phyloP scores from a whole-genome alignment of 106 monocot genomes.

The Allium fistulosum region DNA sequence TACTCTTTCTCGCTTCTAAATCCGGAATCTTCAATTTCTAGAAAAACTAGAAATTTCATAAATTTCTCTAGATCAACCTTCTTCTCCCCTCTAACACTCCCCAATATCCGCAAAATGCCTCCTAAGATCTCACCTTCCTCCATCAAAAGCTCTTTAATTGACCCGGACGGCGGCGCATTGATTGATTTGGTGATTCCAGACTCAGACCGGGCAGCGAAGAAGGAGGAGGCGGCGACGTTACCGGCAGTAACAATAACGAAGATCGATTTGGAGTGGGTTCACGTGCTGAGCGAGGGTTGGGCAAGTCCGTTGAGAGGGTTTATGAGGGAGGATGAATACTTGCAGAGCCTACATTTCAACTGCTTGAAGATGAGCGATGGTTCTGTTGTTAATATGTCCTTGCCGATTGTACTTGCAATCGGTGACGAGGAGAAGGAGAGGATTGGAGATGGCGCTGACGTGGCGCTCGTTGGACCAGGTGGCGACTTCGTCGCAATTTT shows the following conservation, averaged over 20 bases:
- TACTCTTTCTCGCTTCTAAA: neutral
- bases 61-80: neutral
- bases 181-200: slow-evolving; percentile 58
- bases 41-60: neutral
- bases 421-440: slow-evolving; percentile 47
- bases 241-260: slow-evolving; percentile 37
- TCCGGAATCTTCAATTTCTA: neutral
- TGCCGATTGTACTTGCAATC: slow-evolving; percentile 90
- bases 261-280: slow-evolving; percentile 86
- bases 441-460: slow-evolving; percentile 37
- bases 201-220: slow-evolving; percentile 25
- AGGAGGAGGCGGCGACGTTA: slow-evolving; percentile 44
- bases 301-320: slow-evolving; percentile 94
- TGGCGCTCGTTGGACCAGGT: slow-evolving; percentile 50
- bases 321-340: slow-evolving; percentile 92
- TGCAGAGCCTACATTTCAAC: slow-evolving; percentile 92
- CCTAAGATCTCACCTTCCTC: neutral
- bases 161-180: slow-evolving; percentile 85
- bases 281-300: slow-evolving; percentile 94
- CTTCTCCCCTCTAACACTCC: neutral
- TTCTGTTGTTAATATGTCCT: slow-evolving; percentile 86
- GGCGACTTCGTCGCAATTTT: slow-evolving; percentile 64
- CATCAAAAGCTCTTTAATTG: slow-evolving; percentile 66
- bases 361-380: slow-evolving; percentile 56
- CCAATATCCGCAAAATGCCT: slow-evolving; percentile 2